Percentiles rank a stretch among this genome's conserved stretches.
These are phyloP conservation scores for Alternaria sp. DNA, from an alignment of 2,329 filamentous ascomycete genomes.

Conservation along the genomic window DNA sequence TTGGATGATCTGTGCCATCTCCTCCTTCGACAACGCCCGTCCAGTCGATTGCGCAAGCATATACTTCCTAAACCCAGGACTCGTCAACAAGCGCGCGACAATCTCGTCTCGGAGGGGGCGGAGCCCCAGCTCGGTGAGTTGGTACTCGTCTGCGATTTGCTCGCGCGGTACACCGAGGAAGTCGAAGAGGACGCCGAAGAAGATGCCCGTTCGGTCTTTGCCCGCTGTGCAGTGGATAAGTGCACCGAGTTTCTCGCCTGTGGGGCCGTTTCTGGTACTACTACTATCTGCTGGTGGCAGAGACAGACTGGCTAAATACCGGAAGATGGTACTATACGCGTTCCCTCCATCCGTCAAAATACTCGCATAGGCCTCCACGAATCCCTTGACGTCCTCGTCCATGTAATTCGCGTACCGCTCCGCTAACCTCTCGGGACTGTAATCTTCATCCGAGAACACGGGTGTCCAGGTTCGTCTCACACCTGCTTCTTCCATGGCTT, in stretches of 20 bases:
- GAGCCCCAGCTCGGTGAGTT: slow-evolving; percentile 69
- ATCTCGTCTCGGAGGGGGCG: slow-evolving; percentile 53
- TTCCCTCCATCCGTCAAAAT: slow-evolving; percentile 63
- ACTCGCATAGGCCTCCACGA: slow-evolving; percentile 67
- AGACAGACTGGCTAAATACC: slow-evolving; percentile 58
- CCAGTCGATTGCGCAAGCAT: slow-evolving; percentile 19
- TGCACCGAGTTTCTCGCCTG: slow-evolving; percentile 53
- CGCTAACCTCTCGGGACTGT: slow-evolving; percentile 67
- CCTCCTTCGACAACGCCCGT: slow-evolving; percentile 51
- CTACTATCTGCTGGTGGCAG: slow-evolving; percentile 28
- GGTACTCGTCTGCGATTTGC: slow-evolving; percentile 68
- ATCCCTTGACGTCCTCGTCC: slow-evolving; percentile 62
- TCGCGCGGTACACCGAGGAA: slow-evolving; percentile 68
- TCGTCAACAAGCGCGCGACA: slow-evolving; percentile 57
- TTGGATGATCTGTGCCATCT: slow-evolving; percentile 56
- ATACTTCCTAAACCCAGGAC: slow-evolving; percentile 34
- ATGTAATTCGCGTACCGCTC: slow-evolving; percentile 67
- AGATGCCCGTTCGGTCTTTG: slow-evolving; percentile 77
- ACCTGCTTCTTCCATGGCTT: slow-evolving; percentile 44
- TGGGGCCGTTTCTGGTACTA: too few relatives aligned
- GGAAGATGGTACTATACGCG: slow-evolving; percentile 65
- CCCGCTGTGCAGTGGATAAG: slow-evolving; percentile 78
- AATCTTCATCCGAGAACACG: slow-evolving; percentile 68
- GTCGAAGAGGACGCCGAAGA: slow-evolving; percentile 69
- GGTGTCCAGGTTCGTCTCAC: slow-evolving; percentile 65